Evolutionary conservation across 1,284 basidiomycete species (phyloP).

Genomic region (Volvariella volvacea): DNA sequence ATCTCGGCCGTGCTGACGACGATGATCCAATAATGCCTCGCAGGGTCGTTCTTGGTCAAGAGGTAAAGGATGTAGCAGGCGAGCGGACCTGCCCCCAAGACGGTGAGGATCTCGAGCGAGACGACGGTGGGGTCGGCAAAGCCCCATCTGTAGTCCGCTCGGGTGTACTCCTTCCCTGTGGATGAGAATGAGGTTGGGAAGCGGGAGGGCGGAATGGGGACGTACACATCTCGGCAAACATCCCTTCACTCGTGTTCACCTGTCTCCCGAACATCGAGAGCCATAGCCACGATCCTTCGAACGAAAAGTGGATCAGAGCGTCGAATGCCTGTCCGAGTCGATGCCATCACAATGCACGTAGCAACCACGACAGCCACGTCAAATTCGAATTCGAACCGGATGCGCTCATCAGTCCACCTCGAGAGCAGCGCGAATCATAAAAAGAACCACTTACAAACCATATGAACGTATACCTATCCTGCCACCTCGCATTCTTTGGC

Average conservation of each 20-base stretch:
- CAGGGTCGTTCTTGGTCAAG: slow-evolving; percentile 55
- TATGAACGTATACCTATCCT: slow-evolving; percentile 62
- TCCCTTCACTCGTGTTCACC: slow-evolving; percentile 62
- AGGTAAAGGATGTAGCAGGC: slow-evolving; percentile 65
- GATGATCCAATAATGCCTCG: slow-evolving; percentile 75
- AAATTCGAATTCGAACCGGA: neutral
- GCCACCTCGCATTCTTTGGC: slow-evolving; percentile 51
- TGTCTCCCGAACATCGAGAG: slow-evolving; percentile 66
- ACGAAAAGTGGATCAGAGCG: slow-evolving; percentile 70
- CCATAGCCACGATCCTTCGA: slow-evolving; percentile 76
- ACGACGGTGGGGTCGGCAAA: slow-evolving; percentile 71
- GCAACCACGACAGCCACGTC: too few species aligned
- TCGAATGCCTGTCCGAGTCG: slow-evolving; percentile 59
- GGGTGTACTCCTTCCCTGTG: slow-evolving; percentile 54
- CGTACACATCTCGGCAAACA: slow-evolving; percentile 74
- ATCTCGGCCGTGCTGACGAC: slow-evolving; percentile 70
- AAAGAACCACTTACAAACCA: slow-evolving; percentile 50
- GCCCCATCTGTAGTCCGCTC: slow-evolving; percentile 77
- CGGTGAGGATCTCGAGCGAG: slow-evolving; percentile 76
- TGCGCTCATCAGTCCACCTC: neutral
- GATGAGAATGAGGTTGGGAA: slow-evolving; percentile 2
- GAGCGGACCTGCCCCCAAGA: slow-evolving; percentile 67
- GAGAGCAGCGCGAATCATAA: too few species aligned
- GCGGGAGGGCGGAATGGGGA: slow-evolving; percentile 9
- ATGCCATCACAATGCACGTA: slow-evolving; percentile 3